These are phyloP conservation scores for Talaromyces funiculosus DNA, from an alignment of 2,329 filamentous ascomycete species.

Conservation along the genomic window DNA sequence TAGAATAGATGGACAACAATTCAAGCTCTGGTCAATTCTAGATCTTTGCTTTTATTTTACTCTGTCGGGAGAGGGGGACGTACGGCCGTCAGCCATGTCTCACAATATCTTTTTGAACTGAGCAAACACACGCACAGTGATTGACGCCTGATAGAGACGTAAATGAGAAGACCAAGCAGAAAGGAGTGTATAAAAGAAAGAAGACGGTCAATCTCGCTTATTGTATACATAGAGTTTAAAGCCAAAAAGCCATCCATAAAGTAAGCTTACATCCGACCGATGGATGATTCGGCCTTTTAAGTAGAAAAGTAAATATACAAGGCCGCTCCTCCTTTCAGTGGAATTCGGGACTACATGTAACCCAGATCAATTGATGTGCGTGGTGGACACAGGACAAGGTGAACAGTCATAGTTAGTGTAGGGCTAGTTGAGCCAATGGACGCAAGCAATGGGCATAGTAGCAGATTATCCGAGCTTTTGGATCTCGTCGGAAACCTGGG, in stretches of 20 bases:
- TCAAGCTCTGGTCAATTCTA: neutral
- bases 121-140: constrained; percentile 3
- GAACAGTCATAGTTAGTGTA: neutral
- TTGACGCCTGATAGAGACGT: neutral
- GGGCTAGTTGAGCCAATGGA: neutral
- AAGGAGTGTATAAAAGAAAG: neutral
- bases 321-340: neutral
- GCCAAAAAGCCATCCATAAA: neutral
- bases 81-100: constrained; percentile 54
- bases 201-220: constrained; percentile 1
- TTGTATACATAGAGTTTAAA: neutral
- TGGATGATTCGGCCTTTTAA: constrained; percentile 4
- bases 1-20: neutral
- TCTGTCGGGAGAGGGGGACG: constrained; percentile 23
- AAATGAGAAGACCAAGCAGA: neutral
- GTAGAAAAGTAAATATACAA: neutral
- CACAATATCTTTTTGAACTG: constrained; percentile 1
- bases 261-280: neutral
- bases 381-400: neutral
- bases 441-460: neutral
- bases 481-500: constrained; percentile 8
- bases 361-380: neutral
- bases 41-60: neutral
- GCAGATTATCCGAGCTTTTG: constrained; percentile 1
- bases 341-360: neutral